phyloP scores from a whole-genome alignment of 371 early-diverging fungal genomes.

The Mortierella sp. region DNA sequence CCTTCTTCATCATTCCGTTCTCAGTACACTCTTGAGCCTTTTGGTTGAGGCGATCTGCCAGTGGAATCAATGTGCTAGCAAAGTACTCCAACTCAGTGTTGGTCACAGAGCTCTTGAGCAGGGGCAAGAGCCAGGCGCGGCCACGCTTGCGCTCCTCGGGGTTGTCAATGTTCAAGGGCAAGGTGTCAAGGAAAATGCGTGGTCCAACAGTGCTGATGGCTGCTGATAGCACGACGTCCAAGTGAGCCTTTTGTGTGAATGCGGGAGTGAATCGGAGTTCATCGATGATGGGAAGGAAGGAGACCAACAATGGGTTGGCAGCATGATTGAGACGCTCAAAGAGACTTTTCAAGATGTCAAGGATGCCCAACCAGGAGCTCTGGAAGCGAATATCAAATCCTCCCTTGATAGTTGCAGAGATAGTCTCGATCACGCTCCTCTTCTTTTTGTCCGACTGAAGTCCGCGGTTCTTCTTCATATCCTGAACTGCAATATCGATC shows the following conservation, averaged over 20 bases:
- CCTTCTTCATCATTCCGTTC: constrained; percentile 87
- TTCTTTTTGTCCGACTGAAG: constrained; percentile 35
- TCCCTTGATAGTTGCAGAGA: constrained; percentile 66
- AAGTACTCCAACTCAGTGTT: constrained; percentile 88
- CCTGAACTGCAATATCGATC: constrained; percentile 63
- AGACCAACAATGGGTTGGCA: constrained; percentile 75
- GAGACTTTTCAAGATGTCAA: constrained; percentile 80
- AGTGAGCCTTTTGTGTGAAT: constrained; percentile 87
- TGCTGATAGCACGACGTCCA: constrained; percentile 85
- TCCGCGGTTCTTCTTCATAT: constrained; percentile 55
- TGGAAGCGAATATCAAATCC: constrained; percentile 84
- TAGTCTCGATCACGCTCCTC: constrained; percentile 53
- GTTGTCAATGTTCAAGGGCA: constrained; percentile 91
- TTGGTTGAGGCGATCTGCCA: constrained; percentile 81
- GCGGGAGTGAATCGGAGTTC: constrained; percentile 85
- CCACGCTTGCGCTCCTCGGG: constrained; percentile 64
- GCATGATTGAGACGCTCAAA: constrained; percentile 79
- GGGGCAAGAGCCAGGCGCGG: constrained; percentile 87
- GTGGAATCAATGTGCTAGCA: constrained; percentile 75
- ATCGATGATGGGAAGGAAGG: constrained; percentile 74
- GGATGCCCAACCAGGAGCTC: constrained; percentile 85
- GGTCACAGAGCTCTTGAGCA: constrained; percentile 81
- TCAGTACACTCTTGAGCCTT: constrained; percentile 73
- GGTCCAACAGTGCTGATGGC: constrained; percentile 89
- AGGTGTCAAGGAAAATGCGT: constrained; percentile 76